These are phyloP conservation scores for Cynara cardunculus DNA, from an alignment of 129 eudicot species.

Conservation along the genomic window DNA sequence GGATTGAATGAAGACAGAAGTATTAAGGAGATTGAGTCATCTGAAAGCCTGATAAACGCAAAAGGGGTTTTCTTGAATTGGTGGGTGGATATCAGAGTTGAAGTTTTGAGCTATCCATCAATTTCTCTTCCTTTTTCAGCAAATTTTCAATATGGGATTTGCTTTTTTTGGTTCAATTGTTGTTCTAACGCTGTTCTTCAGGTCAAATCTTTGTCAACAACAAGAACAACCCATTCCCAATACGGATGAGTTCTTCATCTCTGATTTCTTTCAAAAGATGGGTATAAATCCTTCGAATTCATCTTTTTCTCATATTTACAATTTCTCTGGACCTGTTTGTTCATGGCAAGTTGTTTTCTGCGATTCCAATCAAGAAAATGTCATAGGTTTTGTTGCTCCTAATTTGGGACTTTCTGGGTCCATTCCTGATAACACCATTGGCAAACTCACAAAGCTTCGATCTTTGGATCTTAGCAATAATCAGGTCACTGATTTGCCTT, in stretches of 20 bases:
- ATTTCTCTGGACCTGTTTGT: slow-evolving; percentile 57
- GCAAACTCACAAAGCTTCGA: slow-evolving; percentile 65
- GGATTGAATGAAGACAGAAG: slow-evolving; percentile 19
- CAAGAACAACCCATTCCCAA: slow-evolving; percentile 44
- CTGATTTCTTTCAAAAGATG: slow-evolving; percentile 62
- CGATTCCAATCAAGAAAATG: slow-evolving; percentile 54
- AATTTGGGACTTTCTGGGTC: slow-evolving; percentile 70
- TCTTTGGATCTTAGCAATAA: slow-evolving; percentile 79
- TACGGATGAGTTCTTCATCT: slow-evolving; percentile 72
- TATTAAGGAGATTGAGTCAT: slow-evolving; percentile 7
- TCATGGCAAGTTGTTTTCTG: slow-evolving; percentile 68
- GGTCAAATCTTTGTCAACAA: slow-evolving; percentile 50
- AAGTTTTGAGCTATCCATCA: neutral
- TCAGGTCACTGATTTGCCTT: slow-evolving; percentile 57
- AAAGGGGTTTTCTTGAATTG: slow-evolving; percentile 19
- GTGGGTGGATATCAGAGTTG: neutral
- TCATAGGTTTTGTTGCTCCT: slow-evolving; percentile 43
- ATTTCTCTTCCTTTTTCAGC: neutral
- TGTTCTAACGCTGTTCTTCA: slow-evolving; percentile 45
- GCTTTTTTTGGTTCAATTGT: slow-evolving; percentile 41
- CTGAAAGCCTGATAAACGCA: neutral
- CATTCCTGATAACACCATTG: slow-evolving; percentile 76
- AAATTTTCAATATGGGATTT: slow-evolving; percentile 46
- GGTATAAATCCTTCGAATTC: slow-evolving; percentile 39
- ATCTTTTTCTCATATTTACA: slow-evolving; percentile 30